Evolutionary conservation across 768 basidiomycete genomes (phyloP).

Genomic region (Mycena maculata): DNA sequence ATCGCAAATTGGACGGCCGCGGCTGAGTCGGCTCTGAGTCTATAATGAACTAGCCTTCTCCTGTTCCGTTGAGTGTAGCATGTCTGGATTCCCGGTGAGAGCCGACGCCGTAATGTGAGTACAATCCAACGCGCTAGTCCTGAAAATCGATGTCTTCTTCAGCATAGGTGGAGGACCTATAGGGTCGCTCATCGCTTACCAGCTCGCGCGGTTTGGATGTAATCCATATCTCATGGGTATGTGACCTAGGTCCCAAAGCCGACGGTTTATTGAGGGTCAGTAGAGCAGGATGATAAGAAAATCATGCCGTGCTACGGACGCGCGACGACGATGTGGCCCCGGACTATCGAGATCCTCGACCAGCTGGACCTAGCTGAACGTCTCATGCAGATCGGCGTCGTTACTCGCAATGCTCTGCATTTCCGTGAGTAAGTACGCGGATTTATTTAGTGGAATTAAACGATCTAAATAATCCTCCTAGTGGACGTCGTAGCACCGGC

Average conservation of each 20-base stretch:
- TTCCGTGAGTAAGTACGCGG: slow-evolving; percentile 25
- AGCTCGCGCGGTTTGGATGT: slow-evolving; percentile 37
- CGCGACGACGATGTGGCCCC: slow-evolving; percentile 34
- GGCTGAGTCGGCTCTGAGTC: neutral
- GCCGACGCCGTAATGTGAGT: slow-evolving; percentile 27
- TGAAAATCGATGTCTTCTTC: neutral
- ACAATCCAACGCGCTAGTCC: neutral
- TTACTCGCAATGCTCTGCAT: slow-evolving; percentile 37
- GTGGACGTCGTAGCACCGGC: slow-evolving; percentile 31
- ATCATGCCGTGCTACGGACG: slow-evolving; percentile 33
- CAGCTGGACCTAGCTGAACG: slow-evolving; percentile 36
- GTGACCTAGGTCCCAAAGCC: neutral
- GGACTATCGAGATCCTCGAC: slow-evolving; percentile 34
- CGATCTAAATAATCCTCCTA: neutral
- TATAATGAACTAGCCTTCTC: neutral
- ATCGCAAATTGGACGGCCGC: neutral
- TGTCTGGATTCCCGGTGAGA: neutral
- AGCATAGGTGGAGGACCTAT: slow-evolving; percentile 37
- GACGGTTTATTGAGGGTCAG: neutral
- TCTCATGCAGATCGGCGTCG: slow-evolving; percentile 34
- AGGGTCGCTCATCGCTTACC: slow-evolving; percentile 34
- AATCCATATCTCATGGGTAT: slow-evolving; percentile 34
- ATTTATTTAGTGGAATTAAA: neutral
- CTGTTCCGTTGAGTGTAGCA: neutral
- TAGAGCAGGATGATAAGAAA: slow-evolving; percentile 35